phyloP scores from a whole-genome alignment of 2,329 filamentous ascomycete species.

The Aureobasidium uvarum region DNA sequence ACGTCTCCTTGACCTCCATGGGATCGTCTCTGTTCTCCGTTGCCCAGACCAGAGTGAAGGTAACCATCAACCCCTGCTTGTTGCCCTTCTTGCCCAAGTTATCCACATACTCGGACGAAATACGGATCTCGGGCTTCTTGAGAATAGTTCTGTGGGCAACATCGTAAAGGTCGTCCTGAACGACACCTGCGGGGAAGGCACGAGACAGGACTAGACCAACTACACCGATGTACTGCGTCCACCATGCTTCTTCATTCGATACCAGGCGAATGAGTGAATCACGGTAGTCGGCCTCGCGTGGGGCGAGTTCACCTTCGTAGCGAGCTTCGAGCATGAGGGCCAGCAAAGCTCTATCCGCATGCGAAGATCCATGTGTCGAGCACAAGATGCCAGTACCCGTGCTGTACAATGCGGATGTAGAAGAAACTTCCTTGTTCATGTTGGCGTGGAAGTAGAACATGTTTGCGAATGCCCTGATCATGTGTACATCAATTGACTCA shows the following conservation, averaged over 20 bases:
- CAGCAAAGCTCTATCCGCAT: slow-evolving; percentile 65
- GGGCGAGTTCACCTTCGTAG: slow-evolving; percentile 61
- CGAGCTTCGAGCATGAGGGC: slow-evolving; percentile 67
- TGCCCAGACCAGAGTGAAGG: slow-evolving; percentile 9
- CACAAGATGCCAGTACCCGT: slow-evolving; percentile 64
- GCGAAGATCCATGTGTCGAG: slow-evolving; percentile 66
- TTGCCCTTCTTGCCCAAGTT: slow-evolving; percentile 18
- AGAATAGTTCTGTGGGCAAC: neutral
- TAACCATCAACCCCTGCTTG: slow-evolving; percentile 20
- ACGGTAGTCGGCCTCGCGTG: slow-evolving; percentile 32
- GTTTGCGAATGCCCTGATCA: slow-evolving; percentile 56
- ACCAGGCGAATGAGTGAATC: slow-evolving; percentile 7
- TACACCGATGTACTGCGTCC: slow-evolving; percentile 59
- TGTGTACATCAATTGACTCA: slow-evolving; percentile 36
- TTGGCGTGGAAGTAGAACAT: slow-evolving; percentile 49
- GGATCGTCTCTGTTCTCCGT: slow-evolving; percentile 18
- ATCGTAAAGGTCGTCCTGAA: slow-evolving; percentile 20
- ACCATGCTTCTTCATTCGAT: slow-evolving; percentile 47
- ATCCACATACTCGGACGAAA: slow-evolving; percentile 25
- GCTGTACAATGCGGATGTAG: slow-evolving; percentile 66
- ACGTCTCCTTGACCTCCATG: slow-evolving; percentile 33
- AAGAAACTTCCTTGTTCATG: slow-evolving; percentile 52
- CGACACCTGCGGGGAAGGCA: slow-evolving; percentile 57
- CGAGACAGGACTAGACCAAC: slow-evolving; percentile 55
- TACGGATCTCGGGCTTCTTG: slow-evolving; percentile 24